Percentiles rank a stretch among this genome's conserved stretches.
Conservation (phyloP, 108 stramenopile genomes). For the Cyclotella kingstonii region DNA sequence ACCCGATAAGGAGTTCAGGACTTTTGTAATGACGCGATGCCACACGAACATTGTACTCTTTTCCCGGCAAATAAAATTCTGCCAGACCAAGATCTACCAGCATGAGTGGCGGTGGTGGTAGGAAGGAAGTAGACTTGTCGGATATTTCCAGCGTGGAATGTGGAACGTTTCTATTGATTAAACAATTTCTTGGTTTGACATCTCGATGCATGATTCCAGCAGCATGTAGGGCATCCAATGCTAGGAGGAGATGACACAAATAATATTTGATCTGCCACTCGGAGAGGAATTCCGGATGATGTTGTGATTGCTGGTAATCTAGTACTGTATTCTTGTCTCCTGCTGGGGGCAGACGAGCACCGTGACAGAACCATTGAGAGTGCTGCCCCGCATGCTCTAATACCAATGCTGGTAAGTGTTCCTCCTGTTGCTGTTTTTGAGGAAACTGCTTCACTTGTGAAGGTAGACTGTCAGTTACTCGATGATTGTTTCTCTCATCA, state of each 20-base stretch:
- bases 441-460: slow-evolving; percentile 2
- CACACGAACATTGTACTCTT: slow-evolving; percentile 86
- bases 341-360: slow-evolving; percentile 1
- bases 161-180: slow-evolving; percentile 58
- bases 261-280: slow-evolving; percentile 86
- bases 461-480: background rate
- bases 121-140: background rate
- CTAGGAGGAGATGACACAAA: slow-evolving; percentile 85
- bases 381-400: slow-evolving; percentile 82
- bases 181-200: slow-evolving; percentile 92
- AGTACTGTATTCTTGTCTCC: background rate
- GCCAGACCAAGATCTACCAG: slow-evolving; percentile 91
- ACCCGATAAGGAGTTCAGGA: slow-evolving; percentile 87
- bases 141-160: background rate
- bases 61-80: slow-evolving; percentile 88
- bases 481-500: background rate
- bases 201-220: slow-evolving; percentile 92
- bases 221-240: slow-evolving; percentile 80
- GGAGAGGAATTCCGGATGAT: slow-evolving; percentile 45
- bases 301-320: background rate
- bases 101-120: slow-evolving; percentile 59
- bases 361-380: slow-evolving; percentile 88
- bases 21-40: slow-evolving; percentile 91
- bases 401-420: slow-evolving; percentile 74
- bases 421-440: slow-evolving; percentile 30